phyloP scores from a whole-genome alignment of 2,329 filamentous ascomycete species.

The Curvularia eragrostidis region DNA sequence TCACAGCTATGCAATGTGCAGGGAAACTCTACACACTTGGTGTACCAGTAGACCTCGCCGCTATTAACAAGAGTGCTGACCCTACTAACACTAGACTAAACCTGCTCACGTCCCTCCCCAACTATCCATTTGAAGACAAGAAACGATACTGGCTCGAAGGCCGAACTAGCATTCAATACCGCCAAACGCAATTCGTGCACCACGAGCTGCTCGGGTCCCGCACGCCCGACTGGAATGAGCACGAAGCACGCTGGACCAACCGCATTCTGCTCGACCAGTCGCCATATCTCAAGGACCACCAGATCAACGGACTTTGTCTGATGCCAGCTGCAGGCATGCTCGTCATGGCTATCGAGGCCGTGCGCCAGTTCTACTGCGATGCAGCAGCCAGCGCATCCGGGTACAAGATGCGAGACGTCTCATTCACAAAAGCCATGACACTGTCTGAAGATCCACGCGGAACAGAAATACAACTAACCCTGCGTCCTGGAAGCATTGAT shows the following conservation, averaged over 20 bases:
- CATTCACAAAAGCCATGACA: constrained; percentile 13
- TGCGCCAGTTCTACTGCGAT: constrained; percentile 12
- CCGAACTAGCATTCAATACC: constrained; percentile 16
- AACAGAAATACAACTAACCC: constrained; percentile 22
- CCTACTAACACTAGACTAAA: background rate
- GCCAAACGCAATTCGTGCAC: constrained; percentile 14
- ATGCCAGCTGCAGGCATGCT: constrained; percentile 30
- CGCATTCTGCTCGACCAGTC: constrained; percentile 42
- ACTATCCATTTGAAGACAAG: constrained; percentile 20
- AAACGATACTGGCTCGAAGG: constrained; percentile 23
- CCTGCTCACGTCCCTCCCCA: constrained; percentile 16
- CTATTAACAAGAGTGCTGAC: constrained; percentile 2
- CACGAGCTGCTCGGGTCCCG: constrained; percentile 34
- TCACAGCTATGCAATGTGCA: constrained; percentile 19
- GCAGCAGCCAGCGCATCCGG: constrained; percentile 1
- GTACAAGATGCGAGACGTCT: constrained; percentile 17
- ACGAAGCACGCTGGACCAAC: constrained; percentile 21
- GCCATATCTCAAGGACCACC: constrained; percentile 57
- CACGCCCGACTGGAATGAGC: constrained; percentile 20
- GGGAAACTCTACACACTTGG: constrained; percentile 13
- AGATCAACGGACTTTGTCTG: constrained; percentile 26
- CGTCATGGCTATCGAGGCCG: constrained; percentile 16
- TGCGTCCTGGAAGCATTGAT: constrained; percentile 6
- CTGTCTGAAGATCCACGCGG: constrained; percentile 13
- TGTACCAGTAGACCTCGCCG: constrained; percentile 7